These are phyloP conservation scores for Saraca asoca DNA, from an alignment of 331 rosid species.

Conservation along the genomic window DNA sequence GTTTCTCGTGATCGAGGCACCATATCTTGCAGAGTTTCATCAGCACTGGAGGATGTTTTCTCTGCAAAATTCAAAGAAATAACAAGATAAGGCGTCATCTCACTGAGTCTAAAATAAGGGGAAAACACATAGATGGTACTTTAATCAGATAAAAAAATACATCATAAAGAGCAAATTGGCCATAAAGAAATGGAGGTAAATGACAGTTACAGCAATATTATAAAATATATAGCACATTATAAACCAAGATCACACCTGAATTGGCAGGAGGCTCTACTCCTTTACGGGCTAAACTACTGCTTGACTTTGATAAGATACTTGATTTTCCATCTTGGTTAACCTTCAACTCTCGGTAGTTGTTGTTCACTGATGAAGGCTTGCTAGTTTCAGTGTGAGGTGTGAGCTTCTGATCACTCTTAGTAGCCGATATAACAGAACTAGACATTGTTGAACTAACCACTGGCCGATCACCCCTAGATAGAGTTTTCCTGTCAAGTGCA, in stretches of 20 bases:
- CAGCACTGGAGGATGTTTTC: conserved; percentile 39
- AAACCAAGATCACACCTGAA: conserved; percentile 55
- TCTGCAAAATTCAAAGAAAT: conserved; percentile 44
- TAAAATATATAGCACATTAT: neutral
- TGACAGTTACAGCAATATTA: conserved; percentile 1
- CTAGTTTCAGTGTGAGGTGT: conserved; percentile 55
- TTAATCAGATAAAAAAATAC: conserved; percentile 26
- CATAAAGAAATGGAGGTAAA: neutral
- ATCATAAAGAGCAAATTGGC: conserved; percentile 23
- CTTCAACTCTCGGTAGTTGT: conserved; percentile 56
- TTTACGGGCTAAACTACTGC: conserved; percentile 51
- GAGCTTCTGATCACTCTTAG: conserved; percentile 64
- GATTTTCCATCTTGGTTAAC: conserved; percentile 61
- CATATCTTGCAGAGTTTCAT: conserved; percentile 49
- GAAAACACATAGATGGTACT: conserved; percentile 15
- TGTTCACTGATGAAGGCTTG: conserved; percentile 50
- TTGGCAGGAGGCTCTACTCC: conserved; percentile 51
- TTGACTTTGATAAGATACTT: conserved; percentile 48
- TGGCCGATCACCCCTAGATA: conserved; percentile 63
- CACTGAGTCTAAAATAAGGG: conserved; percentile 34
- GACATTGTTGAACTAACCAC: conserved; percentile 47
- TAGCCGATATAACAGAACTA: conserved; percentile 49
- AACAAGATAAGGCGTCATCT: conserved; percentile 45
- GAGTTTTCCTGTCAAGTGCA: conserved; percentile 57
- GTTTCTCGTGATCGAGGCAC: conserved; percentile 47